phyloP scores from a whole-genome alignment of 2,329 filamentous ascomycete species.

The Microdochium paspali region DNA sequence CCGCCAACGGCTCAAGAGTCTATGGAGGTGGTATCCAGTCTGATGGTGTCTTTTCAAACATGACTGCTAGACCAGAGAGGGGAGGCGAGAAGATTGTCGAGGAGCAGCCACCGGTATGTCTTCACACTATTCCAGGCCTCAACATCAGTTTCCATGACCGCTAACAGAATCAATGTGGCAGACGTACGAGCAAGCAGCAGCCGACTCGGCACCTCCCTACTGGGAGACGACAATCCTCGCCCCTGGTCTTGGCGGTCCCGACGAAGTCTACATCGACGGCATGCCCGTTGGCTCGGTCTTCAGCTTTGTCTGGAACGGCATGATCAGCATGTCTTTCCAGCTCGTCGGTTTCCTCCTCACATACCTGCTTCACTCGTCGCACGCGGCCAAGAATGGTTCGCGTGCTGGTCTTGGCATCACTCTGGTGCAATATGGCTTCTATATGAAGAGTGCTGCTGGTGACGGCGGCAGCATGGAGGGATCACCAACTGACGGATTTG shows the following conservation, averaged over 20 bases:
- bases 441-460: constrained; percentile 63
- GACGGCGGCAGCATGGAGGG: constrained; percentile 33
- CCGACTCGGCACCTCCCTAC: constrained; percentile 91
- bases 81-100: constrained; percentile 68
- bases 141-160: neutral
- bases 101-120: constrained; percentile 82
- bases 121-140: neutral
- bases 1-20: constrained; percentile 35
- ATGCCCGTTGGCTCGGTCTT: constrained; percentile 86
- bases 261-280: constrained; percentile 95
- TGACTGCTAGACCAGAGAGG: constrained; percentile 80
- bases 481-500: constrained; percentile 44
- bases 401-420: constrained; percentile 91
- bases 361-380: constrained; percentile 94
- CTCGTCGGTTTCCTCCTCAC: constrained; percentile 95
- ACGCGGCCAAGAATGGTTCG: constrained; percentile 95
- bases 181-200: constrained; percentile 97
- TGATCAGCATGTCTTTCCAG: constrained; percentile 97
- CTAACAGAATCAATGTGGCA: constrained; percentile 33
- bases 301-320: constrained; percentile 82
- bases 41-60: constrained; percentile 93
- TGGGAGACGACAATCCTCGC: constrained; percentile 99
- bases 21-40: constrained; percentile 70
- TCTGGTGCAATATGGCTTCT: constrained; percentile 92
- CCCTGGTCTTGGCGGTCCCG: constrained; percentile 77